Evolutionary conservation across 2,329 filamentous ascomycete genomes (phyloP).

Genomic region (Claviceps digitariae): DNA sequence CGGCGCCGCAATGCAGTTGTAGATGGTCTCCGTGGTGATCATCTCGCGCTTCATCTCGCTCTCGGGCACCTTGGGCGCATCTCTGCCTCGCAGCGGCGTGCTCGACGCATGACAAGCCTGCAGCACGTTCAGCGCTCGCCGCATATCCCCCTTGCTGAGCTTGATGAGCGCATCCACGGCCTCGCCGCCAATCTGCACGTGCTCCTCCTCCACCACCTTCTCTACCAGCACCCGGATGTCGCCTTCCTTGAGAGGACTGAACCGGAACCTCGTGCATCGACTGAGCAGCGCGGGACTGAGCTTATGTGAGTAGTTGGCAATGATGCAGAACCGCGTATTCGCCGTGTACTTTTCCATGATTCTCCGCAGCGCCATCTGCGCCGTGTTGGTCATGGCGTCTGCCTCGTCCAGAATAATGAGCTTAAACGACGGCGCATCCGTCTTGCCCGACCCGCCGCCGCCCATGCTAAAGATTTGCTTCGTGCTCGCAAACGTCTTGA

Average conservation of each 20-base stretch:
- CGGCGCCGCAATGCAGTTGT: conserved; percentile 92
- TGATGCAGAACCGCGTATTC: conserved; percentile 95
- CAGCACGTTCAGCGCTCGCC: conserved; percentile 82
- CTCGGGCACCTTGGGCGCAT: conserved; percentile 45
- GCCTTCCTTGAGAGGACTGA: conserved; percentile 78
- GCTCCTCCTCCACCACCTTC: conserved; percentile 77
- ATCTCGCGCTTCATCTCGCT: conserved; percentile 58
- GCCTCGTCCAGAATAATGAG: conserved; percentile 96
- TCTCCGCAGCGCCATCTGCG: conserved; percentile 88
- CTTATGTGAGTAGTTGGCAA: conserved; percentile 98
- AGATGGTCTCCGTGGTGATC: conserved; percentile 86
- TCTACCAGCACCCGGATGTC: conserved; percentile 82
- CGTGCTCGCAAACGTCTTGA: conserved; percentile 97
- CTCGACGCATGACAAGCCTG: conserved; percentile 95
- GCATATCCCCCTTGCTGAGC: conserved; percentile 92
- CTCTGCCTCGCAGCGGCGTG: conserved; percentile 51
- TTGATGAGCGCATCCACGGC: conserved; percentile 74
- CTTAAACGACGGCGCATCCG: conserved; percentile 47
- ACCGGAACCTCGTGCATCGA: conserved; percentile 86
- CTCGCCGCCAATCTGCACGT: conserved; percentile 67
- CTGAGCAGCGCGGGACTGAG: conserved; percentile 85
- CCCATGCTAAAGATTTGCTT: conserved; percentile 78
- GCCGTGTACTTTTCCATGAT: conserved; percentile 99
- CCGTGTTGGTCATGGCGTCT: conserved; percentile 98
- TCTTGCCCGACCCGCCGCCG: conserved; percentile 40